Evolutionary conservation across 2,329 filamentous ascomycete genomes (phyloP), one percentile per base, ranked within the genome.

Genomic region (Sporothrix brunneoviolacea): DNA sequence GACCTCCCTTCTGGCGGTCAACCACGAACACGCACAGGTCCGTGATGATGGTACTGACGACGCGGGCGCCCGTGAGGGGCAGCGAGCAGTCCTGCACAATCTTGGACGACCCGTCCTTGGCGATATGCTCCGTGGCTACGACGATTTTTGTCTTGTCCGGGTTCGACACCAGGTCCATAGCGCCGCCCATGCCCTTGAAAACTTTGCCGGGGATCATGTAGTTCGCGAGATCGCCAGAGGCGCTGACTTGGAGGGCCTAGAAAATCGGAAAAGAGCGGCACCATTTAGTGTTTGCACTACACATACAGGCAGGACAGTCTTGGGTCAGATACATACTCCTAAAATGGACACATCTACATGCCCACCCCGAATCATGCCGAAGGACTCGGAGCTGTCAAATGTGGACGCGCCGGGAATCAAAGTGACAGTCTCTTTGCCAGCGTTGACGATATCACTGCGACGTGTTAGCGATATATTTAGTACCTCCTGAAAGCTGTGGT

Each of bases 141-240:
- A 87, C 81, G 58, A 87, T 84, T 72, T 85, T 86, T 57, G 83
- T 87, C 60, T 76, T 73, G 58, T 84, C 80, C 0, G 83, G 83
- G 66, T 86, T 86, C 33, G 80, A 82, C 10, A 87, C 82, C 8
- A 87, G 69, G 62, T 87, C 83, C 83, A 87, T 87, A 16, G 83
- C 83, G 24, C 83, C 83, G 54, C 88, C 88, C 83, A 94, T 93
- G 16, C 88, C 88, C 74, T 93, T 93, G 37, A 51, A 47, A 68
- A 90, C 82, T 68, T 91, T 93, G 21, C 88, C 88, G 0, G 88
- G 88, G 55, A 94, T 86, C 84, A 93, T 93, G 74, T 88, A 94
- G 68, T 93, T 93, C 40, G 88, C 88, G 48, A 94, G 69, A 63
- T 94, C 88, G 22, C 88, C 88, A 3, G 78, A 74, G 0, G 86